These are phyloP conservation scores for Nicotiana rustica DNA, from an alignment of 305 asterid species.

Conservation along the genomic window DNA sequence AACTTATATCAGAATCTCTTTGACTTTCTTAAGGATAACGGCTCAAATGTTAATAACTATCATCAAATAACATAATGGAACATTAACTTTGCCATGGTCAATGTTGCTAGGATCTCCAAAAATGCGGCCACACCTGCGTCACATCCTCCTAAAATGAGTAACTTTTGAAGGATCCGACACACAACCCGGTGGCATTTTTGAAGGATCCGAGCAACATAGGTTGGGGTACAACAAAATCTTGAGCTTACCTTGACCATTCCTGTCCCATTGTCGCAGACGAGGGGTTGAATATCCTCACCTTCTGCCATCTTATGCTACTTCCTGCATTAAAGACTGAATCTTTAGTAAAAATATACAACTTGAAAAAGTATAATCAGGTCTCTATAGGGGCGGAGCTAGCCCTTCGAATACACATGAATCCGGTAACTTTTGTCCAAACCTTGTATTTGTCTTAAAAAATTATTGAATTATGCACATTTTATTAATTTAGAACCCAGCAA, in stretches of 20 bases:
- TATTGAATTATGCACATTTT: no score
- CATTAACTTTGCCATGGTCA: no score
- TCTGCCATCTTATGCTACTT: conserved; percentile 52
- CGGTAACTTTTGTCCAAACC: no score
- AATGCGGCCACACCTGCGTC: no score
- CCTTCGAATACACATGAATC: no score
- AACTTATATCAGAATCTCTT: conserved; percentile 22
- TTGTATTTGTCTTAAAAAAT: no score
- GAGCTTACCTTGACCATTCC: conserved; percentile 58
- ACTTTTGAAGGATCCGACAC: no score
- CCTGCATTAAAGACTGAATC: conserved; percentile 34
- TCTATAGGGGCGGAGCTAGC: no score
- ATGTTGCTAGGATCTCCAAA: background rate
- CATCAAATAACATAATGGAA: background rate
- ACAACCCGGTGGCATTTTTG: background rate
- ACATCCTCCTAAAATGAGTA: no score
- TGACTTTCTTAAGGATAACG: background rate
- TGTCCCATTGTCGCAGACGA: conserved; percentile 60
- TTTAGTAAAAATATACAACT: background rate
- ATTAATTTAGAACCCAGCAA: no score
- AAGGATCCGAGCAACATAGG: conserved; percentile 17
- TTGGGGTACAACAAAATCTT: background rate
- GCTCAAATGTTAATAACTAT: background rate
- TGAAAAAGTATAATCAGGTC: no score
- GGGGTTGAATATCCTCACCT: conserved; percentile 55